Conservation (phyloP, 768 basidiomycete species). For the Boletus huronensis region DNA sequence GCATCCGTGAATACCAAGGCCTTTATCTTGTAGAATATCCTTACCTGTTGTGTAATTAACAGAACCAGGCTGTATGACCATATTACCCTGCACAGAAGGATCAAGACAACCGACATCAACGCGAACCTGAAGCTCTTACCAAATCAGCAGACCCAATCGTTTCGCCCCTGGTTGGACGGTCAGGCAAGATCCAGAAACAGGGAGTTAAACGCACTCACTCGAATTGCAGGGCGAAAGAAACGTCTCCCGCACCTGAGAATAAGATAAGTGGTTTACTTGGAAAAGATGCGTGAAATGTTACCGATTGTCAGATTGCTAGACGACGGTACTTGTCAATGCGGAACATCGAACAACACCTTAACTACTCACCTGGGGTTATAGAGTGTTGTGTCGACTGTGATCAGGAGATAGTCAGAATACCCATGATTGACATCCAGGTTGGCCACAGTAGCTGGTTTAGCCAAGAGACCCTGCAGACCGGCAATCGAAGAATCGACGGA, state of each 20-base stretch:
- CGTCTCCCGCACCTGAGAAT: constrained; percentile 56
- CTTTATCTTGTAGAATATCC: neutral
- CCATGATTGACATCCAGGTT: constrained; percentile 67
- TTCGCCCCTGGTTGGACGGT: constrained; percentile 37
- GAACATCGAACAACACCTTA: neutral
- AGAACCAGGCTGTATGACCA: constrained; percentile 60
- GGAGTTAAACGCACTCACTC: constrained; percentile 34
- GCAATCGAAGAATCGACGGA: constrained; percentile 54
- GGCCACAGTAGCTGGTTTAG: constrained; percentile 52
- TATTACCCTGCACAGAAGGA: constrained; percentile 37
- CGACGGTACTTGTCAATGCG: neutral
- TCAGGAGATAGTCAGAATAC: constrained; percentile 62
- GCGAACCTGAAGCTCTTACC: constrained; percentile 29
- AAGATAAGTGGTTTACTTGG: constrained; percentile 34
- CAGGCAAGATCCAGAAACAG: neutral
- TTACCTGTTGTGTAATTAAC: constrained; percentile 52
- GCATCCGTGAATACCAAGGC: neutral
- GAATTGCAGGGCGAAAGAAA: constrained; percentile 57
- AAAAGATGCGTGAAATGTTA: neutral
- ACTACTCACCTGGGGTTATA: constrained; percentile 59
- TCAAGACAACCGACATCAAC: neutral
- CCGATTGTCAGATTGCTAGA: constrained; percentile 39
- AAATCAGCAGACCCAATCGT: constrained; percentile 58
- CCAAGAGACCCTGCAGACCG: constrained; percentile 61
- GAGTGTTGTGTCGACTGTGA: constrained; percentile 56